Base-by-base conservation (phyloP, 176 grass and related monocot genomes). In the Oropetium thomaeum region DNA sequence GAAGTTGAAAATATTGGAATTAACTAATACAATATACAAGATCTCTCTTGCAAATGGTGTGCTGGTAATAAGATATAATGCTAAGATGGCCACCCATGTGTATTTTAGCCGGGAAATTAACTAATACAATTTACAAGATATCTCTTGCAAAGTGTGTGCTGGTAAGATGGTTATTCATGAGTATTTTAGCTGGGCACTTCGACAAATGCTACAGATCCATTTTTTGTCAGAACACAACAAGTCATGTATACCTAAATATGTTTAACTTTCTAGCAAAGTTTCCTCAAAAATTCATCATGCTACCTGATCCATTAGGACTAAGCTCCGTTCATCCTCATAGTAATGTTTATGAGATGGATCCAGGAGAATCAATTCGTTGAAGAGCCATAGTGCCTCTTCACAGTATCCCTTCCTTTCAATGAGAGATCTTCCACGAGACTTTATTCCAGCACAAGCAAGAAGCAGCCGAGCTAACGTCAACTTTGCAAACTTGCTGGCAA, bases 291-390 rank as follows among this genome's bases (percentile, higher is more conserved):
- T 33, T 69, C 65, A 75, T 75, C 58, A 80, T 43, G 29, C 62
- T 89, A 98, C 95, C 91, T 94, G 87, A 89, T 93, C 86, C 67
- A 98, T 81, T 65, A 88, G 51, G 76, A 92, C 84, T 76, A 98
- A 68, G 69, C 91, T 98, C 61, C 57, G 79, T 70, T 94, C 87
- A 70, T 98, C 95, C 81, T 89, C 86, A 47, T 94, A 98, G 73
- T 88, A 92, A 15, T 62, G 70, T 78, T 86, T 90, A 83, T 98
- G 95, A 62, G 89, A 85, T 51, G 84, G 86, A 83, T 98, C 82
- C 66, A 98, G 57, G 52, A 61, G 44, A 73, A 94, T 92, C 73
- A 94, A 90, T 44, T 88, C 95, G 86, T 73, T 83, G 61, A 88
- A 94, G 60, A 88, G 22, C 59, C 78, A 44, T 34, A 92, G 65